These are phyloP conservation scores for Stachybotrys echinatus DNA, from an alignment of 2,329 filamentous ascomycete genomes.

Conservation along the genomic window DNA sequence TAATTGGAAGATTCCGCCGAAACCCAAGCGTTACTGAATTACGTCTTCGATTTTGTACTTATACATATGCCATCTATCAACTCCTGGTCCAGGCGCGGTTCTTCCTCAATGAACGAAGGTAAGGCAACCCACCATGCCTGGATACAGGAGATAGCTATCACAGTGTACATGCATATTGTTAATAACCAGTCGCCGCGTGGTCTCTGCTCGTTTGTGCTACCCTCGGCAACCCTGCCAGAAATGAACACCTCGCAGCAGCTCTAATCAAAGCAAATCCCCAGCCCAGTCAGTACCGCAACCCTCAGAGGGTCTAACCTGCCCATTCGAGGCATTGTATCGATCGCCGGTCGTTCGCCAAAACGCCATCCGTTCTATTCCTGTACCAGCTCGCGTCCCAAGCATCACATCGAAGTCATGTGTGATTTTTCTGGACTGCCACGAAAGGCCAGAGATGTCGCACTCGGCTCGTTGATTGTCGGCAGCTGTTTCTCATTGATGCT, in stretches of 20 bases:
- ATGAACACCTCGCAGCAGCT: background rate
- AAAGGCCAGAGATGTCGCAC: conserved; percentile 47
- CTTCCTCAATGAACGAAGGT: too few species aligned
- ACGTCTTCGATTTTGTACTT: background rate
- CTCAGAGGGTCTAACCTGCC: background rate
- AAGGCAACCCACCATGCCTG: too few species aligned
- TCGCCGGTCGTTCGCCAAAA: background rate
- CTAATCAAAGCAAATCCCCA: background rate
- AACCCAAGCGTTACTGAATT: conserved; percentile 5
- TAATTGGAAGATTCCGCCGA: conserved; percentile 70
- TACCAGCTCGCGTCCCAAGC: background rate
- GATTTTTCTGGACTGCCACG: conserved; percentile 58
- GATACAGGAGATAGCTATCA: too few species aligned
- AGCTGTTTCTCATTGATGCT: background rate
- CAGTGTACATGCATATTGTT: too few species aligned
- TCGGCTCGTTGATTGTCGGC: conserved; percentile 10
- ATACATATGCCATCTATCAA: background rate
- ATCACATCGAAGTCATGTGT: conserved; percentile 4
- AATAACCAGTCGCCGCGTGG: background rate
- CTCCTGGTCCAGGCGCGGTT: too few species aligned
- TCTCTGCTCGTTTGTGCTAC: background rate
- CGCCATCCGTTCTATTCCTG: background rate
- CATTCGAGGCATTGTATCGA: background rate
- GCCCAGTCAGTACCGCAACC: too few species aligned
- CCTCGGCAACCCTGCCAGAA: background rate